These are phyloP conservation scores for Halophytophthora polymorphica DNA, from an alignment of 352 stramenopile genomes.

Conservation along the genomic window DNA sequence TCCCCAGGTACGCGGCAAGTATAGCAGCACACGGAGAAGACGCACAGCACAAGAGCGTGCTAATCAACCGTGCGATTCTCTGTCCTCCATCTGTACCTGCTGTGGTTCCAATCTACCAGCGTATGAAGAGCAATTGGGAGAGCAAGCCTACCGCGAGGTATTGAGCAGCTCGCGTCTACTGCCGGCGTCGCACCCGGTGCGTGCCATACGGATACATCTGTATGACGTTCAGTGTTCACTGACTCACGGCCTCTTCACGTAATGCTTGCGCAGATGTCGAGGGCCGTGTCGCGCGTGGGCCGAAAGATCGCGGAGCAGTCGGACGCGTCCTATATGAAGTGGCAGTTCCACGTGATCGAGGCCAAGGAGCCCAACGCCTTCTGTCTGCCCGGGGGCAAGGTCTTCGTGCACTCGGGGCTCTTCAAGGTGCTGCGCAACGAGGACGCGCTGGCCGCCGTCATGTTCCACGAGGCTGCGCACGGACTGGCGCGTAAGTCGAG, in stretches of 20 bases:
- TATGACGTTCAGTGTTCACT: neutral
- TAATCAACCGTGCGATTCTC: too few relatives aligned
- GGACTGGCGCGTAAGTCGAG: slow-evolving; percentile 50
- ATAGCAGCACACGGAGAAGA: too few relatives aligned
- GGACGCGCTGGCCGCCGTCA: slow-evolving; percentile 59
- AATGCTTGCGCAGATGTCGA: slow-evolving; percentile 37
- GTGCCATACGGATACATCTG: neutral
- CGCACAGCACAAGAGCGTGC: too few relatives aligned
- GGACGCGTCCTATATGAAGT: slow-evolving; percentile 52
- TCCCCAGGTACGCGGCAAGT: slow-evolving; percentile 26
- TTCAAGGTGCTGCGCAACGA: slow-evolving; percentile 66
- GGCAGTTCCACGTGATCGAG: slow-evolving; percentile 70
- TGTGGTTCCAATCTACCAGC: slow-evolving; percentile 7
- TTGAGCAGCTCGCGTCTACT: slow-evolving; percentile 40
- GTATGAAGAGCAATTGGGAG: slow-evolving; percentile 46
- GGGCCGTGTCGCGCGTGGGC: slow-evolving; percentile 53
- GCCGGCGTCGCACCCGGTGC: slow-evolving; percentile 43
- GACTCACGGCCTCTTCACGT: neutral
- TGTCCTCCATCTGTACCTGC: neutral
- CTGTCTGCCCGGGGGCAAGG: slow-evolving; percentile 67
- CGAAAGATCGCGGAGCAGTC: slow-evolving; percentile 47
- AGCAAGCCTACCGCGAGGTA: slow-evolving; percentile 50
- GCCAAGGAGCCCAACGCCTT: slow-evolving; percentile 70
- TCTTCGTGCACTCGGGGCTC: slow-evolving; percentile 71
- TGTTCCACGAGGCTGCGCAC: slow-evolving; percentile 74